Evolutionary conservation across 805 yeast species (phyloP).

Genomic region (Metschnikowia koreensis): DNA sequence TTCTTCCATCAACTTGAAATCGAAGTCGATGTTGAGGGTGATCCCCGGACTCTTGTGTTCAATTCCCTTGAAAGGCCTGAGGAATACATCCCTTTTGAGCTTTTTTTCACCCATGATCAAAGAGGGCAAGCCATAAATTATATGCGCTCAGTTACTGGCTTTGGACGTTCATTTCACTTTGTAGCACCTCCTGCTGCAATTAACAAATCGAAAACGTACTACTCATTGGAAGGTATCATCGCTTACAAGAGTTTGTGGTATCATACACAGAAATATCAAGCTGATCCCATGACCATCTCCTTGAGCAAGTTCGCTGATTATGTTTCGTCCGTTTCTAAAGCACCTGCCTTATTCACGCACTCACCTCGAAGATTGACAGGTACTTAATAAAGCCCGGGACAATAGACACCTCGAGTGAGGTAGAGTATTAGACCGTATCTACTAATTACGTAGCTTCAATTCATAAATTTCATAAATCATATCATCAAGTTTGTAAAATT

Average conservation of each 20-base stretch:
- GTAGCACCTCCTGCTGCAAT: conserved; percentile 2
- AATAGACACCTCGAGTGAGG: too few relatives aligned
- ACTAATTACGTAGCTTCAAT: neutral
- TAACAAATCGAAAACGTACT: neutral
- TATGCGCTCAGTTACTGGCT: neutral
- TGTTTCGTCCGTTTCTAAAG: neutral
- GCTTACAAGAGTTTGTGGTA: neutral
- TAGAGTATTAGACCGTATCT: too few relatives aligned
- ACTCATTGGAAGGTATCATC: conserved; percentile 6
- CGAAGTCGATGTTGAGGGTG: neutral
- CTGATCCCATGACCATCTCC: conserved; percentile 1
- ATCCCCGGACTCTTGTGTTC: neutral
- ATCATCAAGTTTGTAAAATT: neutral
- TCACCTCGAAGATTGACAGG: too few relatives aligned
- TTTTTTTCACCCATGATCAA: conserved; percentile 1
- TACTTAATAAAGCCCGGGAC: too few relatives aligned
- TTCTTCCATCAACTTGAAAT: neutral
- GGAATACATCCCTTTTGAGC: conserved; percentile 3
- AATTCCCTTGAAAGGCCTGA: neutral
- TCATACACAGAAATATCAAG: neutral
- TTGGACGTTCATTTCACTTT: neutral
- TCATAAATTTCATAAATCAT: neutral
- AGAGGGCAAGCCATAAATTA: neutral
- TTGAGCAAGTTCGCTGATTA: neutral
- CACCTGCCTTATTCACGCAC: too few relatives aligned